Percentiles rank a stretch among this genome's conserved stretches.
Conservation (phyloP, 73 alveolate genomes). For the Durusdinium trenchii region DNA sequence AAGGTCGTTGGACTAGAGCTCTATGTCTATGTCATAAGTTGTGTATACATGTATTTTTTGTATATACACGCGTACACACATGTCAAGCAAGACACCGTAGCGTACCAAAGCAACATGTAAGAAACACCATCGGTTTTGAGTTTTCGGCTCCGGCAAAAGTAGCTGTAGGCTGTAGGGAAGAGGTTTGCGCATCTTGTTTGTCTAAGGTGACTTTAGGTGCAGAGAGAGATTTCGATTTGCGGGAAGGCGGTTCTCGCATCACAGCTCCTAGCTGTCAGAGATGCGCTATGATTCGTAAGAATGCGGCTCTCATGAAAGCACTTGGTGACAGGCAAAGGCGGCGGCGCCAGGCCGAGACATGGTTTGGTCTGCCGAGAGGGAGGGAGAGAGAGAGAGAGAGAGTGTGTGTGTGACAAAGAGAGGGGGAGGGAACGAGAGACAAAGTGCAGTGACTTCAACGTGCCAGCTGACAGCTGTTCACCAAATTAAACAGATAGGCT, state of each 20-base stretch:
- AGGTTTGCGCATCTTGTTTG: background rate
- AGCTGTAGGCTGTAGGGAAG: background rate
- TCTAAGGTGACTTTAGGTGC: slow-evolving; percentile 74
- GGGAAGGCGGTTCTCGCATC: background rate
- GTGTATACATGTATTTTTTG: too few relatives aligned
- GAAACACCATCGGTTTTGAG: slow-evolving; percentile 8
- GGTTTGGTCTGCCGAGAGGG: background rate
- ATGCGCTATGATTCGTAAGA: too few relatives aligned
- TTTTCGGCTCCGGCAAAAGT: background rate
- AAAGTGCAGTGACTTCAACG: background rate
- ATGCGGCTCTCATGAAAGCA: background rate
- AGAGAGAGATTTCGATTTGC: slow-evolving; percentile 68
- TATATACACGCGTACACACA: too few relatives aligned
- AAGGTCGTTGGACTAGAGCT: too few relatives aligned
- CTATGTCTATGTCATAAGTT: too few relatives aligned
- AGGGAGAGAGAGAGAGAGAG: background rate
- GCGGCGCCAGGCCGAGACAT: slow-evolving; percentile 8
- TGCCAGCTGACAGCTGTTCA: background rate
- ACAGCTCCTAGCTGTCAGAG: too few relatives aligned
- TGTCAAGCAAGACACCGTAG: too few relatives aligned
- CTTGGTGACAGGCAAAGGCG: slow-evolving; percentile 18
- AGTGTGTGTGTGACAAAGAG: background rate
- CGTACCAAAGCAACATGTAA: too few relatives aligned
- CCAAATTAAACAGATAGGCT: background rate
- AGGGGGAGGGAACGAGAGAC: background rate